Percentiles rank a stretch among this genome's conserved stretches.
Conservation (phyloP, 441 rosid species). For the Pelargonium citronellum region DNA sequence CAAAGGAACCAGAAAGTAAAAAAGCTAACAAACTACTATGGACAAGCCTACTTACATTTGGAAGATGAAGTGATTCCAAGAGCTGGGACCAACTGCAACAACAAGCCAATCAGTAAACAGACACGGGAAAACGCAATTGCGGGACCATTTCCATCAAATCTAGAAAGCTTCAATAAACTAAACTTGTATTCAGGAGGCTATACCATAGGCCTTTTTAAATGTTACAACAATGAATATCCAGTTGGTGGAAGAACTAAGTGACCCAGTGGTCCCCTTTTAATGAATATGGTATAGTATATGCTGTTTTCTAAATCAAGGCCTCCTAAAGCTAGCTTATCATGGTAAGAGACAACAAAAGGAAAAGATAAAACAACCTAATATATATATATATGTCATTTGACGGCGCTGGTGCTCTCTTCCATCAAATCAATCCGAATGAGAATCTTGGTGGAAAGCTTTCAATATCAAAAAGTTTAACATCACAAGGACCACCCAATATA, state of each 20-base stretch:
- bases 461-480: constrained; percentile 22
- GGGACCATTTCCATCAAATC: constrained; percentile 11
- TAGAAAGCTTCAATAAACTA: neutral
- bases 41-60: constrained; percentile 60
- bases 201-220: neutral
- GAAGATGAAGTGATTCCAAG: constrained; percentile 79
- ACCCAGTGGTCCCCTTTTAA: constrained; percentile 31
- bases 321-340: constrained; percentile 26
- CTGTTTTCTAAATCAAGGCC: constrained; percentile 26
- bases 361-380: constrained; percentile 24
- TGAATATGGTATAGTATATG: constrained; percentile 28
- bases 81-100: constrained; percentile 81
- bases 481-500: constrained; percentile 33
- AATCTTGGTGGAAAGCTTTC: constrained; percentile 26
- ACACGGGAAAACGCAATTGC: constrained; percentile 16
- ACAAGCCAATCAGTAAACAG: constrained; percentile 10
- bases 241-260: constrained; percentile 30
- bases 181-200: constrained; percentile 3
- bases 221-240: constrained; percentile 23
- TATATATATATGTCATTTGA: constrained; percentile 19
- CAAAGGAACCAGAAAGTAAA: neutral
- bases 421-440: constrained; percentile 30
- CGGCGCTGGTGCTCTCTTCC: constrained; percentile 27
- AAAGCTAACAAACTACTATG: neutral
- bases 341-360: constrained; percentile 27